A percentile compares a stretch with the other conserved stretches of the same genome.
Evolutionary conservation across 23 red algal genomes (phyloP).

Genomic region (Cyanidiococcus yangmingshanensis): DNA sequence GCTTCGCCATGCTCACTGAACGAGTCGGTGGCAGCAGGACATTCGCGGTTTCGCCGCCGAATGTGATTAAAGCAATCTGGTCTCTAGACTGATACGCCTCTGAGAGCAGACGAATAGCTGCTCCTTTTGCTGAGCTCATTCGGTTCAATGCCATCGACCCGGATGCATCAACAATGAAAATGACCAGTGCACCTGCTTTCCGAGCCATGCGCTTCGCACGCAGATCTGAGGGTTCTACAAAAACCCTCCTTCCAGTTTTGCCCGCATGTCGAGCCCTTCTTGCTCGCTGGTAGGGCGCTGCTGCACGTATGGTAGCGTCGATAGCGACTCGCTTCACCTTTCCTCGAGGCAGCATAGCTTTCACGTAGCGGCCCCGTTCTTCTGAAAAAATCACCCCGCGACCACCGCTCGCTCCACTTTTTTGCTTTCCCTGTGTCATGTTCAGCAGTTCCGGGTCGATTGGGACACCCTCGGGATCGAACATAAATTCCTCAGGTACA

Average conservation of each 20-base stretch:
- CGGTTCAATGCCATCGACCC: constrained; percentile 96
- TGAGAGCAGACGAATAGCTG: constrained; percentile 84
- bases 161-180: constrained; percentile 90
- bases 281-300: constrained; percentile 79
- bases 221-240: constrained; percentile 79
- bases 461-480: constrained; percentile 90
- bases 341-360: constrained; percentile 85
- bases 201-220: constrained; percentile 74
- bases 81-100: constrained; percentile 97
- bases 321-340: constrained; percentile 63
- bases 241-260: constrained; percentile 38
- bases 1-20: constrained; percentile 91
- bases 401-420: constrained; percentile 56
- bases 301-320: constrained; percentile 87
- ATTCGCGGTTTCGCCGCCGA: constrained; percentile 77
- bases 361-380: constrained; percentile 97
- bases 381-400: constrained; percentile 81
- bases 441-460: constrained; percentile 88
- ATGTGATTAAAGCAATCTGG: constrained; percentile 81
- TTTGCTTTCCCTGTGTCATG: constrained; percentile 61
- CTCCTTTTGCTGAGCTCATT: constrained; percentile 98
- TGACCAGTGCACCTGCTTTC: constrained; percentile 82
- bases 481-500: constrained; percentile 97
- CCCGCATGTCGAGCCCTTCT: constrained; percentile 34
- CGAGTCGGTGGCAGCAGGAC: constrained; percentile 93